Base-by-base conservation (phyloP, 106 monocot species). In the Platanthera zijinensis region DNA sequence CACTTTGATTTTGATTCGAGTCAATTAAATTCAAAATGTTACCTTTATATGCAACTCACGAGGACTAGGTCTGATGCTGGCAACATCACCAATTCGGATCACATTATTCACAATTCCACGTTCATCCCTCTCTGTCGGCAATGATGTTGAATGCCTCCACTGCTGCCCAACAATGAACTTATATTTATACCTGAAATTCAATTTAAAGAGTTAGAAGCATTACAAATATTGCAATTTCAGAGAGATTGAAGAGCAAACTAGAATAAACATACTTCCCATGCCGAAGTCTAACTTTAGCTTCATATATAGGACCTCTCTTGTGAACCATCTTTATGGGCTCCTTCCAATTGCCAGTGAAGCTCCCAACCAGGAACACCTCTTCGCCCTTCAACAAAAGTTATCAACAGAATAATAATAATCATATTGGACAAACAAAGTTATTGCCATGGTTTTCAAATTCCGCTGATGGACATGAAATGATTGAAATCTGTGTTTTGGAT, bases 261-360 rank as follows among this genome's bases (percentile, higher is more conserved):
- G 10, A 72, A 28, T 5, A 57, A 22, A 77, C 89, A 78, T 88
- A 95, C 95, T 92, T 95, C 72, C 95, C 95, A 76, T 95, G 90
- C 8, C 95, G 89, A 74, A 95, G 84, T 83, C 86, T 86, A 61
- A 95, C 63, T 78, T 92, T 86, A 80, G 74, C 88, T 84, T 92
- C 95, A 77, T 84, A 85, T 80, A 74, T 87, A 3, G 86, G 77
- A 75, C 92, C 95, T 72, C 92, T 88, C 75, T 85, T 95, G 54
- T 95, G 85, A 56, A 54, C 71, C 75, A 83, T 79, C 75, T 90
- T 88, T n/a, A 95, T 75, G 28, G 89, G 73, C 64, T 95, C 95
- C 74, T 95, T 95, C 95, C 95, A 95, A 71, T 95, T 89, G 50
- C 81, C 88, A 18, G 92, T 95, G 77, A 95, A 95, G 78, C 90